phyloP scores from a whole-genome alignment of 179 eudicot genomes.

The Silene vulgaris region DNA sequence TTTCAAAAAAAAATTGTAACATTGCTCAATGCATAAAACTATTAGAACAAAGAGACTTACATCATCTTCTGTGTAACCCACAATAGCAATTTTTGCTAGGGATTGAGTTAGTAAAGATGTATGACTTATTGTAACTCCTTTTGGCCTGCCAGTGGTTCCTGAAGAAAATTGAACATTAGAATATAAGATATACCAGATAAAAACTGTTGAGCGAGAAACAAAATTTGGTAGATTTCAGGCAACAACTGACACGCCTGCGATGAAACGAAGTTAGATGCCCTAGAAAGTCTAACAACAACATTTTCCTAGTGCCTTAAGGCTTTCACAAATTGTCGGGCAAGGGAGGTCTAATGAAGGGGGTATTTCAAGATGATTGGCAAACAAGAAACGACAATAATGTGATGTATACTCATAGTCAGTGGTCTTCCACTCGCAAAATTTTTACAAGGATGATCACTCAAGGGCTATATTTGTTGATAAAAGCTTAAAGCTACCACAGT shows the following conservation, averaged over 20 bases:
- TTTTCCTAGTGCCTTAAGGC: too few species aligned
- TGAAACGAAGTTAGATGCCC: not conserved
- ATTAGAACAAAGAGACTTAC: slow-evolving; percentile 34
- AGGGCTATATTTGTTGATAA: not conserved
- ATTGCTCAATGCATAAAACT: not conserved
- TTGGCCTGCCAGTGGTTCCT: slow-evolving; percentile 96
- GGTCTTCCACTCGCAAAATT: not conserved
- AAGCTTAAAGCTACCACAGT: not conserved
- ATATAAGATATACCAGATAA: not conserved
- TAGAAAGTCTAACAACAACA: not conserved
- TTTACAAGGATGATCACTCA: not conserved
- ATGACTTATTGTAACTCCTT: slow-evolving; percentile 80
- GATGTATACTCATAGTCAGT: not conserved
- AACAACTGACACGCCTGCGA: not conserved
- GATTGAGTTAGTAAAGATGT: slow-evolving; percentile 75
- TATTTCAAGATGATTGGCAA: not conserved
- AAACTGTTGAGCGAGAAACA: not conserved
- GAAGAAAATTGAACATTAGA: slow-evolving; percentile 10
- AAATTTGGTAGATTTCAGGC: not conserved
- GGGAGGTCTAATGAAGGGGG: too few species aligned
- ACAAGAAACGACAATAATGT: not conserved
- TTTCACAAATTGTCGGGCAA: too few species aligned
- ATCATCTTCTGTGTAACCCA: slow-evolving; percentile 69
- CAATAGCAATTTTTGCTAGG: slow-evolving; percentile 75
- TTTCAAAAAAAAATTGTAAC: not conserved